Percentiles rank a stretch among this genome's conserved stretches.
Conservation (phyloP, 1,284 basidiomycete genomes). For the Psilocybe mexicana region DNA sequence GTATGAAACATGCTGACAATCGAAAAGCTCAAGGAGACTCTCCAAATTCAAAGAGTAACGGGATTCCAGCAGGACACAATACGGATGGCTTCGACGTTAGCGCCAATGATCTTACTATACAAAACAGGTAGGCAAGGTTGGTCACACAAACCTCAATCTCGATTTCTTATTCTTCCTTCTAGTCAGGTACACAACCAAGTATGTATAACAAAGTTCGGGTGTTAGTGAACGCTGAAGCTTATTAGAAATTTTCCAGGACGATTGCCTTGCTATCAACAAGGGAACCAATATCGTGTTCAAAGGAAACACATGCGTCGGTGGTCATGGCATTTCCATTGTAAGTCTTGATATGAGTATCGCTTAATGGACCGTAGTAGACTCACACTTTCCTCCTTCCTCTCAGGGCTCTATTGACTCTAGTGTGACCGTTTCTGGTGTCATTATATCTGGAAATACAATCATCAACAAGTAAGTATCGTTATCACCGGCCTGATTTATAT, state of each 20-base stretch:
- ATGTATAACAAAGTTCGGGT: background rate
- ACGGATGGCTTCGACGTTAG: slow-evolving; percentile 60
- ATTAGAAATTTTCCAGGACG: slow-evolving; percentile 42
- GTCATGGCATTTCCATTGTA: slow-evolving; percentile 63
- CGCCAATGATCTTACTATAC: slow-evolving; percentile 45
- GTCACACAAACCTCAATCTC: background rate
- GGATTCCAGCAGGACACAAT: slow-evolving; percentile 43
- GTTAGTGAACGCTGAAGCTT: background rate
- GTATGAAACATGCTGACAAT: background rate
- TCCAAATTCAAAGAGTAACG: slow-evolving; percentile 47
- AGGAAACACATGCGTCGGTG: slow-evolving; percentile 52
- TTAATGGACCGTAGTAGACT: background rate
- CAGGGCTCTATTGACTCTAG: slow-evolving; percentile 55
- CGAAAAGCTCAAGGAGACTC: slow-evolving; percentile 38
- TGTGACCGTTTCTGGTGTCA: slow-evolving; percentile 45
- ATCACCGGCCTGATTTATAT: no score
- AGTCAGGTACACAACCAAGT: slow-evolving; percentile 34
- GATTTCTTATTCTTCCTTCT: background rate
- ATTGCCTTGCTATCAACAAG: slow-evolving; percentile 62
- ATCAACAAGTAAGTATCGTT: slow-evolving; percentile 37
- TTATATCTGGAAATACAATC: slow-evolving; percentile 50
- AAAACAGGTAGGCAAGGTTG: slow-evolving; percentile 34
- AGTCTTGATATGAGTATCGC: slow-evolving; percentile 7
- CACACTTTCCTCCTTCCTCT: background rate
- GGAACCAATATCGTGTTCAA: slow-evolving; percentile 57